These are phyloP conservation scores for Colletotrichum theobromicola DNA, from an alignment of 2,329 filamentous ascomycete genomes.

Conservation along the genomic window DNA sequence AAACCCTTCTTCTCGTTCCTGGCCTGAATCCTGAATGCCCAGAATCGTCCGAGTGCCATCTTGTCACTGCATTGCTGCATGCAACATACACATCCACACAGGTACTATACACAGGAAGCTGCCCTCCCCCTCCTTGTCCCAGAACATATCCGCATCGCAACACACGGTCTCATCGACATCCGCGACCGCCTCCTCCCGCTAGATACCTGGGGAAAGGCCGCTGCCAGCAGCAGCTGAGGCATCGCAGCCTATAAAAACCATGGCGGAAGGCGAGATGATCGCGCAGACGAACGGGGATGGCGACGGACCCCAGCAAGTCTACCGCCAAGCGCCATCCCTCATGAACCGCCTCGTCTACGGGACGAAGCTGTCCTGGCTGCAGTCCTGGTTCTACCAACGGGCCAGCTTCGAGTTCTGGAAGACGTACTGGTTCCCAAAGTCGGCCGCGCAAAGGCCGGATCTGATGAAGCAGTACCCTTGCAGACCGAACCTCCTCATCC, in stretches of 20 bases:
- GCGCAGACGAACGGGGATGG: not conserved
- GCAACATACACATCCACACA: not conserved
- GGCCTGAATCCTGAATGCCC: not conserved
- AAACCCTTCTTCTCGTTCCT: not conserved
- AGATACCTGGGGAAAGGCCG: not conserved
- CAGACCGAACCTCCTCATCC: slow-evolving; percentile 15
- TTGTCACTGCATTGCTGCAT: not conserved
- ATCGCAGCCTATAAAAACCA: not conserved
- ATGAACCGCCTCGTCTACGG: slow-evolving; percentile 17
- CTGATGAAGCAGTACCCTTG: slow-evolving; percentile 23
- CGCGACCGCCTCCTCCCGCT: not conserved
- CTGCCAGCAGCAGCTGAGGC: not conserved
- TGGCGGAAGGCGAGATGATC: not conserved
- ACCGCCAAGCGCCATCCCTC: not conserved
- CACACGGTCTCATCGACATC: not conserved
- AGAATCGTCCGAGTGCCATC: not conserved
- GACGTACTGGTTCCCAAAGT: slow-evolving; percentile 11
- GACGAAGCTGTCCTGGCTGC: slow-evolving; percentile 11
- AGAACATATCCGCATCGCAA: not conserved
- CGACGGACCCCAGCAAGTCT: not conserved
- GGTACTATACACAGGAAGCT: not conserved
- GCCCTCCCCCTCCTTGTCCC: not conserved
- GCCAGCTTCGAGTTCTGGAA: slow-evolving; percentile 12
- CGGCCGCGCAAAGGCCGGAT: slow-evolving; percentile 3
- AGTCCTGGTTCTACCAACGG: slow-evolving; percentile 13